phyloP scores from a whole-genome alignment of 2,329 filamentous ascomycete genomes.

The Paraconiothyrium sp. region DNA sequence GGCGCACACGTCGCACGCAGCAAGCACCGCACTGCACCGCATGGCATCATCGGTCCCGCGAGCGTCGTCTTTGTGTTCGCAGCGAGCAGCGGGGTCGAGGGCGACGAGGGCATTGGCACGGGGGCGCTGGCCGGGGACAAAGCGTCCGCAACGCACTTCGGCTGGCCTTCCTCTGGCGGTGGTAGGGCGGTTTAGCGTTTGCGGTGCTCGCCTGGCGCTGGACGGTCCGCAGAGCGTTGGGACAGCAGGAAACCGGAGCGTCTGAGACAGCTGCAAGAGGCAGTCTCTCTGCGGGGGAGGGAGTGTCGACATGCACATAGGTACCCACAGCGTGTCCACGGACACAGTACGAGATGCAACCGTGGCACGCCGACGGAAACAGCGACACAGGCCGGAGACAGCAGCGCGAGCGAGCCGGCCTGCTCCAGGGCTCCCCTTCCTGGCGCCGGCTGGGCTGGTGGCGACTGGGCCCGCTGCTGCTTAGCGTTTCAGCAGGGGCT shows the following conservation, averaged over 20 bases:
- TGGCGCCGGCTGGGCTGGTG: neutral
- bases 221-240: neutral
- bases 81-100: neutral
- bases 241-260: neutral
- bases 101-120: neutral
- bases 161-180: slow-evolving; percentile 9
- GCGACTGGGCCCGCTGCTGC: neutral
- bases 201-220: slow-evolving; percentile 1
- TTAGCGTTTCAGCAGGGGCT: slow-evolving; percentile 6
- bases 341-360: no score
- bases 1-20: neutral
- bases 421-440: no score
- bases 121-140: neutral
- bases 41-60: slow-evolving; percentile 11
- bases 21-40: neutral
- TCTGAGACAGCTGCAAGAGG: slow-evolving; percentile 1
- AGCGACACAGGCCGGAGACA: no score
- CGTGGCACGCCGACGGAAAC: no score
- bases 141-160: slow-evolving; percentile 3
- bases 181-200: slow-evolving; percentile 9
- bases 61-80: slow-evolving; percentile 10
- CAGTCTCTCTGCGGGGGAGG: neutral
- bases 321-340: no score
- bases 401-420: no score
- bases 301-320: no score